Conservation (phyloP, 2,329 filamentous ascomycete genomes). For the Scolecobasidium constrictum region DNA sequence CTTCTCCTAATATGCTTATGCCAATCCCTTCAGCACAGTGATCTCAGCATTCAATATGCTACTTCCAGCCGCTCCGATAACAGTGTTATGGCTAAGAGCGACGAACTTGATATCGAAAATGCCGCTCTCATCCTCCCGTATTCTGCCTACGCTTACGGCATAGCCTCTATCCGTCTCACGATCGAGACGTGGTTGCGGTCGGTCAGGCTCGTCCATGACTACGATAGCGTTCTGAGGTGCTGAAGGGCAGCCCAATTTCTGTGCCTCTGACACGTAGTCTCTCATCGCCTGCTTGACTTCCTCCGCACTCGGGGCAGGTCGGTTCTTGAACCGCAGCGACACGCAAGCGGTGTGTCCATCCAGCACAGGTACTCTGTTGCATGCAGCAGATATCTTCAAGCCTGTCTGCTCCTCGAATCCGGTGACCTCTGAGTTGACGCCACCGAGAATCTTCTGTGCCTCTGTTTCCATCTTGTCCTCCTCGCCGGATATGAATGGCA, state of each 20-base stretch:
- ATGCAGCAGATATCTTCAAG: constrained; percentile 73
- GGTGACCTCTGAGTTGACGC: constrained; percentile 56
- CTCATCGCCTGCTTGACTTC: constrained; percentile 70
- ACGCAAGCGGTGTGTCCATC: constrained; percentile 96
- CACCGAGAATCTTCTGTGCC: constrained; percentile 85
- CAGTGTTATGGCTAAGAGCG: constrained; percentile 80
- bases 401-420: constrained; percentile 65
- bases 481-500: constrained; percentile 86
- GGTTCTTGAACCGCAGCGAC: constrained; percentile 67
- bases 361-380: constrained; percentile 87
- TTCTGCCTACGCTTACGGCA: constrained; percentile 78
- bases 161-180: constrained; percentile 78
- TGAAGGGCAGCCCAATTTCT: constrained; percentile 74
- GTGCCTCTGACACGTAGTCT: constrained; percentile 70
- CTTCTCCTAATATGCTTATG: no score
- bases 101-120: constrained; percentile 96
- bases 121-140: constrained; percentile 74
- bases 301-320: constrained; percentile 62
- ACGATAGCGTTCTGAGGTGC: constrained; percentile 72
- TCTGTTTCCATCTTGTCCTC: constrained; percentile 95
- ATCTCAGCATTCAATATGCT: constrained; percentile 93
- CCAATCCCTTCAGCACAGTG: constrained; percentile 75
- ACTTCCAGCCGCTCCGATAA: constrained; percentile 92
- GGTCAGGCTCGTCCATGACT: constrained; percentile 80
- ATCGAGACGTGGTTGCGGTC: constrained; percentile 85